These are phyloP conservation scores for Rhodotorula glutinis DNA, from an alignment of 1,284 basidiomycete genomes.

Conservation along the genomic window DNA sequence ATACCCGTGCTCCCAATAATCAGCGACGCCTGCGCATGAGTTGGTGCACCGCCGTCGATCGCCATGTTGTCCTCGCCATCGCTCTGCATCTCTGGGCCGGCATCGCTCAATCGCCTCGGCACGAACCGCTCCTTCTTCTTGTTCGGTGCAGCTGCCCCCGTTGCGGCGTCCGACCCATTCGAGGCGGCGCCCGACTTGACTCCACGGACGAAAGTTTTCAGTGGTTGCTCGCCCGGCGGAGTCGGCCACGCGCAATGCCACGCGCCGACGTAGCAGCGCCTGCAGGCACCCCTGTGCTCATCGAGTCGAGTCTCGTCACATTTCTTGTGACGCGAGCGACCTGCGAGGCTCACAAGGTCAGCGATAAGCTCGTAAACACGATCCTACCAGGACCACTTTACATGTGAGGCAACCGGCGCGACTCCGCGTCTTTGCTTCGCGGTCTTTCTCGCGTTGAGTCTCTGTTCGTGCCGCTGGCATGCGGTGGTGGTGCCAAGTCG, in stretches of 20 bases:
- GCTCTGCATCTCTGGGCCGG: not conserved
- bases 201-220: constrained; percentile 9
- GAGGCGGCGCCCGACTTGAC: not conserved
- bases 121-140: not conserved
- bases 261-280: constrained; percentile 10
- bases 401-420: constrained; percentile 18
- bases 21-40: no score
- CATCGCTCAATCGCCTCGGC: not conserved
- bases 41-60: not conserved
- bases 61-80: not conserved
- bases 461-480: not conserved
- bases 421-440: constrained; percentile 4
- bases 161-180: no score
- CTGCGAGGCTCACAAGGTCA: not conserved
- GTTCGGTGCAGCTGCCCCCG: not conserved
- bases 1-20: no score
- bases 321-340: constrained; percentile 19
- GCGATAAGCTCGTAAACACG: not conserved
- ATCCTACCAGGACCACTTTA: not conserved
- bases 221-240: constrained; percentile 7
- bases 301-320: constrained; percentile 10
- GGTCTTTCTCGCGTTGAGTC: not conserved
- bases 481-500: not conserved
- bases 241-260: constrained; percentile 26
- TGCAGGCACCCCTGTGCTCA: constrained; percentile 10